Evolutionary conservation across 306 rosid species (phyloP).

Genomic region (Luffa acutangula): DNA sequence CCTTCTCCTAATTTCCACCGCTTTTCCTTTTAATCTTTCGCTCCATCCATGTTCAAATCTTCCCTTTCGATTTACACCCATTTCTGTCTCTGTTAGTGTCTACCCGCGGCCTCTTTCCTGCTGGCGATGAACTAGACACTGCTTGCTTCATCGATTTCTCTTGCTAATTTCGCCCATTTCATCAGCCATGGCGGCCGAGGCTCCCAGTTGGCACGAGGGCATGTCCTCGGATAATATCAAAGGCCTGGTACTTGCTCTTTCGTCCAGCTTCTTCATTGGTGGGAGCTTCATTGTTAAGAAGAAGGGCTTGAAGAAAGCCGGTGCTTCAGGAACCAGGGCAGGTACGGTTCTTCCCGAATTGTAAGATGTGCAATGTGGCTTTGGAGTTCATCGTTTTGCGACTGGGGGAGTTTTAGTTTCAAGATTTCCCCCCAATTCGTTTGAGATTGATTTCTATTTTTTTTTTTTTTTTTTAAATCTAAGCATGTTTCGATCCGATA

Average conservation of each 20-base stretch:
- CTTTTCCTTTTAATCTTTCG: not conserved
- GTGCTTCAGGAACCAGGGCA: conserved; percentile 66
- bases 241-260: conserved; percentile 60
- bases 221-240: conserved; percentile 64
- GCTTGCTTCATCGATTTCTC: not conserved
- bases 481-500: not conserved
- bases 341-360: conserved; percentile 23
- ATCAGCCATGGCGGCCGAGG: conserved; percentile 13
- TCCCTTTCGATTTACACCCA: not conserved
- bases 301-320: conserved; percentile 87
- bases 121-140: not conserved
- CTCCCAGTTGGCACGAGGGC: conserved; percentile 56
- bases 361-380: not conserved
- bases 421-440: not conserved
- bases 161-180: not conserved
- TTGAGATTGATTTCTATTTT: not conserved
- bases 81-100: not conserved
- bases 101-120: not conserved
- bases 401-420: not conserved
- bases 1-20: not conserved
- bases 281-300: conserved; percentile 82
- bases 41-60: not conserved
- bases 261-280: conserved; percentile 78
- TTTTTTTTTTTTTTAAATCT: not conserved
- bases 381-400: not conserved